Evolutionary conservation across 164 flowering plant species (phyloP), one percentile per base, ranked within the genome.

Genomic region (Magnolia kwangsiensis): DNA sequence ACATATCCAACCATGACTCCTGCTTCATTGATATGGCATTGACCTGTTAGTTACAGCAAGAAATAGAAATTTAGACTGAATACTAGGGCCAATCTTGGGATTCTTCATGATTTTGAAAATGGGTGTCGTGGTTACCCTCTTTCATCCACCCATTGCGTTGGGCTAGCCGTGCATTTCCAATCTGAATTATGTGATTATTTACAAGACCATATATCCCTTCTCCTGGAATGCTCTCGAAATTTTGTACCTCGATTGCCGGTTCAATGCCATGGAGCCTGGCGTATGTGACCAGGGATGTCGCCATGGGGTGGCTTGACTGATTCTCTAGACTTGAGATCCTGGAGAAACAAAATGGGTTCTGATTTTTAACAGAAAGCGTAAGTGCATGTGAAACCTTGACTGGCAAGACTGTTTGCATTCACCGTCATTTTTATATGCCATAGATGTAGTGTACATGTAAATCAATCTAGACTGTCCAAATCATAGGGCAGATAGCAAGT

Each of bases 221-320:
- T 18, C 67, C 67, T 18, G 67, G 67, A 20, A 64, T 18, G 9
- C 13, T 21, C 27, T 64, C 21, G 27, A 64, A 64, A 18, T 64
- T 20, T 20, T 64, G 20, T 20, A 64, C 27, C 19, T 64, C 67
- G 8, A 8, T 18, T 21, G 20, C 9, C 10, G 67, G 67, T 64
- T 64, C 21, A 20, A 64, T 21, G 4, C 23, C 67, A 18, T 64
- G 20, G 5, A 20, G 19, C 67, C 23, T 20, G 67, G 19, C 21
- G 19, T 64, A 64, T 20, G 13, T 27, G 5, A 64, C 67, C 24
- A 64, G 67, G 19, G 67, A 13, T 64, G 21, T 20, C 19, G 67
- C 67, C 67, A 64, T 64, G 20, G 67, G 67, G 23, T 64, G 67
- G 67, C 67, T 64, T 3, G 67, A 64, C 67, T 19, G 20, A 21